These are phyloP conservation scores for Exophiala spinifera DNA, from an alignment of 2,329 filamentous ascomycete genomes.

Conservation along the genomic window DNA sequence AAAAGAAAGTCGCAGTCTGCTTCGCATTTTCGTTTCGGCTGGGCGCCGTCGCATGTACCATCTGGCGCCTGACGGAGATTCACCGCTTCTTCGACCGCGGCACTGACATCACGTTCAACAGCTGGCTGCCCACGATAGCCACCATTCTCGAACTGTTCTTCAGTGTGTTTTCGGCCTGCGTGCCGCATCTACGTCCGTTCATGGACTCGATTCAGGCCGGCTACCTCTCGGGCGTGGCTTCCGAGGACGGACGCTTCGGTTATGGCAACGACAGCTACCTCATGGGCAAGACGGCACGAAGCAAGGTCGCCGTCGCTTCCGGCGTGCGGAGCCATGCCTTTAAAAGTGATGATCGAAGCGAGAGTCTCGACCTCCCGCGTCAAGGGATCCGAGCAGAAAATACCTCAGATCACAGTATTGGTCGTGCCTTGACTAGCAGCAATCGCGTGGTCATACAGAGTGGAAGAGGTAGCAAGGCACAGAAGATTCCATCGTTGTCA, in stretches of 20 bases:
- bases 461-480: slow-evolving; percentile 1
- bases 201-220: slow-evolving; percentile 22
- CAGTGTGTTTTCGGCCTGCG: slow-evolving; percentile 14
- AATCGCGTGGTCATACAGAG: slow-evolving; percentile 11
- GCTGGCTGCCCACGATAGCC: slow-evolving; percentile 15
- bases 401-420: slow-evolving; percentile 4
- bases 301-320: slow-evolving; percentile 6
- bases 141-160: slow-evolving; percentile 17
- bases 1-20: slow-evolving; percentile 26
- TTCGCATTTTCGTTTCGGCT: slow-evolving; percentile 19
- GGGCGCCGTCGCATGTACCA: slow-evolving; percentile 7
- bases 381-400: slow-evolving; percentile 1
- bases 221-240: slow-evolving; percentile 15
- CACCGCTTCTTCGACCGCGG: slow-evolving; percentile 11
- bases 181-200: slow-evolving; percentile 18
- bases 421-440: slow-evolving; percentile 8
- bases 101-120: slow-evolving; percentile 16
- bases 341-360: slow-evolving; percentile 7
- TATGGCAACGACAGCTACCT: slow-evolving; percentile 22
- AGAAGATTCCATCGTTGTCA: neutral
- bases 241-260: slow-evolving; percentile 15
- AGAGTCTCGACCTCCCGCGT: slow-evolving; percentile 14
- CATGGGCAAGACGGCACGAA: slow-evolving; percentile 19
- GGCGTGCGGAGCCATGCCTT: slow-evolving; percentile 14
- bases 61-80: slow-evolving; percentile 13